Percentiles rank a stretch among this genome's conserved stretches.
phyloP scores from a whole-genome alignment of 2,329 filamentous ascomycete genomes.

The Pleomassaria siparia region DNA sequence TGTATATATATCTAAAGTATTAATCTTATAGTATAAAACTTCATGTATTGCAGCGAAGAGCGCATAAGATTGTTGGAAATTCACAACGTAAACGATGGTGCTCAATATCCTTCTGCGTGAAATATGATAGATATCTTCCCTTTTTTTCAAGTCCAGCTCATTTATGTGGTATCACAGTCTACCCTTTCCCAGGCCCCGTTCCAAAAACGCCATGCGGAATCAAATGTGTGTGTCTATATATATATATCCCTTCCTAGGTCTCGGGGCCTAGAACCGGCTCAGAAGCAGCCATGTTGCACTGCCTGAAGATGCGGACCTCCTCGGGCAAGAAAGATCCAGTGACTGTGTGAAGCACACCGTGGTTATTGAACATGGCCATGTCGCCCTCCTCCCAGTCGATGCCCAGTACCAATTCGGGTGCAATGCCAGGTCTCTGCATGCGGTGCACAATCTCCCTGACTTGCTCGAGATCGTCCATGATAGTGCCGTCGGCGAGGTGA shows the following conservation, averaged over 20 bases:
- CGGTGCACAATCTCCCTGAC: constrained; percentile 72
- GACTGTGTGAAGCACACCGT: constrained; percentile 72
- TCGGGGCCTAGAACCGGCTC: constrained; percentile 56
- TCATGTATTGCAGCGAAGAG: too few species aligned
- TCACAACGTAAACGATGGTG: too few species aligned
- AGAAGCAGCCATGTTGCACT: constrained; percentile 77
- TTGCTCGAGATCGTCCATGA: constrained; percentile 67
- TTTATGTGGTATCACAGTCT: neutral
- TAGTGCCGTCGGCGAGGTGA: constrained; percentile 65
- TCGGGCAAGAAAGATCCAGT: constrained; percentile 72
- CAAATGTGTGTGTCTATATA: neutral
- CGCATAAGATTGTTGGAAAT: too few species aligned
- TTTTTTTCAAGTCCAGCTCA: too few species aligned
- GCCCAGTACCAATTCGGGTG: constrained; percentile 67
- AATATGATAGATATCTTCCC: too few species aligned
- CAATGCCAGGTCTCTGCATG: constrained; percentile 72
- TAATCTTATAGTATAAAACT: too few species aligned
- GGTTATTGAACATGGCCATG: constrained; percentile 76
- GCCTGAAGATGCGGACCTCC: constrained; percentile 74
- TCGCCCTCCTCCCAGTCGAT: constrained; percentile 79
- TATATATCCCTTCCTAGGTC: constrained; percentile 7
- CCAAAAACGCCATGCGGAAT: neutral
- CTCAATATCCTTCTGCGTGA: constrained; percentile 1
- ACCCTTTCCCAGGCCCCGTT: neutral
- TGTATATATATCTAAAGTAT: too few species aligned